Evolutionary conservation across 176 grass and related monocot genomes (phyloP).

Genomic region (Leersia perrieri): DNA sequence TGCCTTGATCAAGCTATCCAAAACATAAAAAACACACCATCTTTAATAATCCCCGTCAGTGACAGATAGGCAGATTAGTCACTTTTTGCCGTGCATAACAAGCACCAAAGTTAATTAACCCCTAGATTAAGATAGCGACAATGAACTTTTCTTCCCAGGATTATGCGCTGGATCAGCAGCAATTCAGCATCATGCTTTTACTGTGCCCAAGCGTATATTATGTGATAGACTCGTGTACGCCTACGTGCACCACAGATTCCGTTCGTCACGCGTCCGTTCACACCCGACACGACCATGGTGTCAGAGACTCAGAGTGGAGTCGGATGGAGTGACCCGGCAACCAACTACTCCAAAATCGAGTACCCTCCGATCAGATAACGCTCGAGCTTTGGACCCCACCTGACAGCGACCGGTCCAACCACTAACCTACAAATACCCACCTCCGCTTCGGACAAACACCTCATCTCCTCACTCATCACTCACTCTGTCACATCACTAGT

Average conservation of each 20-base stretch:
- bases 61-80: neutral
- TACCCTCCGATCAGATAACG: slow-evolving; percentile 4
- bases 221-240: neutral
- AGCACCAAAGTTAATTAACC: neutral
- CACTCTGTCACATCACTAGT: neutral
- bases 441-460: neutral
- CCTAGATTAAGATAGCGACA: neutral
- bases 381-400: neutral
- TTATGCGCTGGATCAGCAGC: too few relatives aligned
- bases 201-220: neutral
- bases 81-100: neutral
- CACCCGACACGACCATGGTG: neutral
- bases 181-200: too few relatives aligned
- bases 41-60: neutral
- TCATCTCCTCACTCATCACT: neutral
- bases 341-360: neutral
- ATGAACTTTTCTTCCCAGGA: neutral
- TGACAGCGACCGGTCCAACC: neutral
- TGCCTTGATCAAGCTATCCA: neutral
- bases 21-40: neutral
- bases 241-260: slow-evolving; percentile 40
- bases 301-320: neutral
- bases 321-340: neutral
- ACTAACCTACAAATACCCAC: slow-evolving; percentile 27
- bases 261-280: slow-evolving; percentile 24